A percentile compares a stretch with the other conserved stretches of the same genome.
These are phyloP conservation scores for Ganoderma boninense DNA, from an alignment of 1,284 basidiomycete species.

Conservation along the genomic window DNA sequence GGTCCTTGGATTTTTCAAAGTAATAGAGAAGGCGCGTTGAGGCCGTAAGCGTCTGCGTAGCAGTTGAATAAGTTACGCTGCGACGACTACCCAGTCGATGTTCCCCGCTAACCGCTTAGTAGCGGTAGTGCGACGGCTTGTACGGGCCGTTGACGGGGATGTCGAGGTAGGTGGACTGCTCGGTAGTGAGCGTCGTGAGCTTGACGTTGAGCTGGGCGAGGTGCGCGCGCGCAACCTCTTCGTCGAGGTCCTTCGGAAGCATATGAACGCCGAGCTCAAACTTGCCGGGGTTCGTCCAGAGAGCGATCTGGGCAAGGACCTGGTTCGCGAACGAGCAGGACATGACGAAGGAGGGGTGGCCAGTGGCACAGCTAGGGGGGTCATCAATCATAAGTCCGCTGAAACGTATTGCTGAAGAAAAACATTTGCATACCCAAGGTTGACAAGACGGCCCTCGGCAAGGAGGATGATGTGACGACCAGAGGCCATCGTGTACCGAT, in stretches of 20 bases:
- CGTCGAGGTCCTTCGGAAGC: constrained; percentile 97
- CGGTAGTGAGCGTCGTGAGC: constrained; percentile 82
- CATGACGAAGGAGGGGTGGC: constrained; percentile 98
- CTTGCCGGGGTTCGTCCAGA: constrained; percentile 92
- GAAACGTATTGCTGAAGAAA: background rate
- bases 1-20: constrained; percentile 29
- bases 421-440: constrained; percentile 81
- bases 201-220: constrained; percentile 92
- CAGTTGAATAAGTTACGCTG: constrained; percentile 24
- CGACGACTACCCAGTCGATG: constrained; percentile 24
- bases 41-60: constrained; percentile 57
- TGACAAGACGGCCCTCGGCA: constrained; percentile 98
- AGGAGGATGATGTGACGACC: constrained; percentile 98
- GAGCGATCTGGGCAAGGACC: constrained; percentile 97
- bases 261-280: constrained; percentile 97
- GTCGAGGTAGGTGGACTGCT: constrained; percentile 94
- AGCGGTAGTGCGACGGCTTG: constrained; percentile 89
- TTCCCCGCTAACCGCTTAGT: constrained; percentile 42
- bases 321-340: constrained; percentile 99
- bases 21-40: constrained; percentile 47
- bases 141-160: constrained; percentile 91
- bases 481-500: constrained; percentile 92
- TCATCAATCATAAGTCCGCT: constrained; percentile 6
- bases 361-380: constrained; percentile 75
- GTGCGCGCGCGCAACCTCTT: constrained; percentile 98